Conservation (phyloP, 148 eudicot species). For the Agrostemma githago region DNA sequence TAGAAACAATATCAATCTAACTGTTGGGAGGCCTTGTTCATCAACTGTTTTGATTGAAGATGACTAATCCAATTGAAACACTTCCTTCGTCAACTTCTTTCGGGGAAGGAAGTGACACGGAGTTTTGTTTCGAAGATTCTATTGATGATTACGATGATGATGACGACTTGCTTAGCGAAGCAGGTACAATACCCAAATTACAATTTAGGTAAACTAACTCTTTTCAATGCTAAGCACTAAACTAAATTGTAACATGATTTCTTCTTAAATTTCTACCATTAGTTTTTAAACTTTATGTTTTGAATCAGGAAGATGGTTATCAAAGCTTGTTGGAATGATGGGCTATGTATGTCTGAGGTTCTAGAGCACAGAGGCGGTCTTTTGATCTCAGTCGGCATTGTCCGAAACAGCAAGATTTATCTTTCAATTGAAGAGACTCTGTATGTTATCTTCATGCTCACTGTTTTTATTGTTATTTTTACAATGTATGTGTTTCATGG, state of each 20-base stretch:
- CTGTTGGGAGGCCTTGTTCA: neutral
- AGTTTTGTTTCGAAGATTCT: constrained; percentile 37
- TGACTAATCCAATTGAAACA: constrained; percentile 27
- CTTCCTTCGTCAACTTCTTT: constrained; percentile 36
- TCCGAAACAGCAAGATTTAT: constrained; percentile 54
- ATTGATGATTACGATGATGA: constrained; percentile 19
- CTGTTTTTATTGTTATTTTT: neutral
- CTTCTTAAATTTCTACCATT: neutral
- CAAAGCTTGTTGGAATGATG: constrained; percentile 64
- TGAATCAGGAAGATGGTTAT: constrained; percentile 41
- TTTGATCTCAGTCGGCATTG: constrained; percentile 67
- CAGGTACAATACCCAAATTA: constrained; percentile 44
- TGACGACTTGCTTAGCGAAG: constrained; percentile 41
- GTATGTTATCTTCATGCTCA: constrained; percentile 37
- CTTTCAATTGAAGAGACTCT: constrained; percentile 72
- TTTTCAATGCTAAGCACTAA: neutral
- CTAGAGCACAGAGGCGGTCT: constrained; percentile 56
- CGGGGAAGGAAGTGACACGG: constrained; percentile 44
- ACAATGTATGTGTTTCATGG: neutral
- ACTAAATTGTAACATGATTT: neutral
- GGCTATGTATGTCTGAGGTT: constrained; percentile 72
- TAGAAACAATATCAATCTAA: neutral
- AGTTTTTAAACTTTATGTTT: neutral
- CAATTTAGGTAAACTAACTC: constrained; percentile 46
- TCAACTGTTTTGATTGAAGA: neutral